Conservation (phyloP, 768 basidiomycete species). For the Mrakia hoshinonis region DNA sequence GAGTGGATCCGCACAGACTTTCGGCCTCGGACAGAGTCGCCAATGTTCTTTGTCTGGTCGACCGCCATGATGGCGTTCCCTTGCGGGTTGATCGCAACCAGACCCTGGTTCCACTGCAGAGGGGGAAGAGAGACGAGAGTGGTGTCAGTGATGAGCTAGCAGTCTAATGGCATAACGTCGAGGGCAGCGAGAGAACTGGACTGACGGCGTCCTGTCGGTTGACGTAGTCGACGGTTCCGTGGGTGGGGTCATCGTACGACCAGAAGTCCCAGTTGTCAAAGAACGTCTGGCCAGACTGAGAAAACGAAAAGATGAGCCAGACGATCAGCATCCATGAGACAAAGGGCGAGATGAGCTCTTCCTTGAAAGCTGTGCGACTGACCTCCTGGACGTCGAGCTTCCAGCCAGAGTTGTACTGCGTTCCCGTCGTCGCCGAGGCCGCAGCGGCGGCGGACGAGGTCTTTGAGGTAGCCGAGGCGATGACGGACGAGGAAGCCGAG, state of each 20-base stretch:
- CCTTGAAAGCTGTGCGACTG: slow-evolving; percentile 11
- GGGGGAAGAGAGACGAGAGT: slow-evolving; percentile 6
- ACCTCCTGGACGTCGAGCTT: slow-evolving; percentile 29
- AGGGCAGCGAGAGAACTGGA: slow-evolving; percentile 19
- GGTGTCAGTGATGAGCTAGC: not conserved
- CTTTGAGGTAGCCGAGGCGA: not conserved
- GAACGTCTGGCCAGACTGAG: slow-evolving; percentile 54
- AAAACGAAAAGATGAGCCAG: slow-evolving; percentile 35
- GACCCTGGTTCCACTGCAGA: slow-evolving; percentile 43
- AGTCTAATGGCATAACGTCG: too few species aligned
- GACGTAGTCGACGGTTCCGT: slow-evolving; percentile 58
- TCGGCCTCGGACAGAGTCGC: slow-evolving; percentile 48
- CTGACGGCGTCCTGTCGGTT: slow-evolving; percentile 46
- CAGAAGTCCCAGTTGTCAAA: slow-evolving; percentile 73
- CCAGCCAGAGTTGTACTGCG: slow-evolving; percentile 32
- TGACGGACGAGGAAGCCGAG: slow-evolving; percentile 6
- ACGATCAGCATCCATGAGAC: not conserved
- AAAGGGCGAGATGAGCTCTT: slow-evolving; percentile 26
- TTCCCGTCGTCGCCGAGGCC: slow-evolving; percentile 21
- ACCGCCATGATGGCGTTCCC: slow-evolving; percentile 81
- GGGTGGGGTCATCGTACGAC: slow-evolving; percentile 59
- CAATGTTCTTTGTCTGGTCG: slow-evolving; percentile 59
- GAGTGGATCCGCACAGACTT: slow-evolving; percentile 63
- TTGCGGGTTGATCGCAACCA: slow-evolving; percentile 57
- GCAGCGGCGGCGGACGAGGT: slow-evolving; percentile 29